Conservation (phyloP, 495 filamentous ascomycete genomes). For the Xylaria castorea region DNA sequence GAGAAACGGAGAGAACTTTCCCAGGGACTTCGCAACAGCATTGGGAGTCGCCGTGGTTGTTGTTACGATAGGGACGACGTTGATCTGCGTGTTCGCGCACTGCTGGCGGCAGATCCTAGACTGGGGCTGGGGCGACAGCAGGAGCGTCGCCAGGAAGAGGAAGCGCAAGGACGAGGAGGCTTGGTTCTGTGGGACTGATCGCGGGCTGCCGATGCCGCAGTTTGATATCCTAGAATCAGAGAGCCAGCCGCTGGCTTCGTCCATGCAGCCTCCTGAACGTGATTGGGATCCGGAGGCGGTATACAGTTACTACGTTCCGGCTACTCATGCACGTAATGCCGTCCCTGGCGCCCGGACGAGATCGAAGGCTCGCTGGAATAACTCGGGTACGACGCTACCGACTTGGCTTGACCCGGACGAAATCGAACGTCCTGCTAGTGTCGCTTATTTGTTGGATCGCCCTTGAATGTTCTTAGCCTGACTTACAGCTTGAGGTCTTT, state of each 20-base stretch:
- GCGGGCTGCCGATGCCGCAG: constrained; percentile 20
- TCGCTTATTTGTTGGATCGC: constrained; percentile 5
- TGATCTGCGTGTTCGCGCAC: constrained; percentile 37
- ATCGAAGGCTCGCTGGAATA: background rate
- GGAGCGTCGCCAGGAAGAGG: background rate
- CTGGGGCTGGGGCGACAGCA: background rate
- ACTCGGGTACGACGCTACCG: background rate
- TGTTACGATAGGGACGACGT: constrained; percentile 23
- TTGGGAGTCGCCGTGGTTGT: constrained; percentile 23
- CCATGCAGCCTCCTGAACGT: background rate
- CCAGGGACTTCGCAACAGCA: constrained; percentile 34
- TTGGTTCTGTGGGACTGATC: constrained; percentile 16
- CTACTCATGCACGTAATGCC: background rate
- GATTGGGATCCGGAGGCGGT: background rate
- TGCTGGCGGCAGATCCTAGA: constrained; percentile 35
- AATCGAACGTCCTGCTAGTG: constrained; percentile 17
- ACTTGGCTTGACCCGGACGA: constrained; percentile 15
- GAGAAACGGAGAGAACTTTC: constrained; percentile 21
- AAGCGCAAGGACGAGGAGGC: constrained; percentile 16
- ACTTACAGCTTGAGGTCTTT: background rate
- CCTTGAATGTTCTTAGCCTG: background rate
- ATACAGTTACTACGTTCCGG: background rate
- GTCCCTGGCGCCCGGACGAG: background rate
- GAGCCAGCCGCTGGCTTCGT: background rate
- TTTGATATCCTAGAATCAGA: background rate